phyloP scores from a whole-genome alignment of 352 stramenopile species.

The Globisporangium spiculum region DNA sequence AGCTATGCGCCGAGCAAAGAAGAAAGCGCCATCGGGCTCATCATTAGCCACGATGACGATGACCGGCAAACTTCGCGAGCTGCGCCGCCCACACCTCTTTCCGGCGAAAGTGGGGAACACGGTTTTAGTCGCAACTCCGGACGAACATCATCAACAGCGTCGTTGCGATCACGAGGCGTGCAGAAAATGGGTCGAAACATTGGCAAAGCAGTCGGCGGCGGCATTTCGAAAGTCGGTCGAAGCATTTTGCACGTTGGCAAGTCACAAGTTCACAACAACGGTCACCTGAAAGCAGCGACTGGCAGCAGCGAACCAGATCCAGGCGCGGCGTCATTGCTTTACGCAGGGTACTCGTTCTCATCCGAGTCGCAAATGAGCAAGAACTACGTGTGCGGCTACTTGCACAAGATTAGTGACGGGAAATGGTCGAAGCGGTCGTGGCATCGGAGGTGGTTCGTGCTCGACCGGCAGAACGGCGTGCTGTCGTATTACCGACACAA shows the following conservation, averaged over 20 bases:
- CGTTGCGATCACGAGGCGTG: conserved; percentile 42
- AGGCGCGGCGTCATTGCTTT: conserved; percentile 32
- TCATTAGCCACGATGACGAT: conserved; percentile 12
- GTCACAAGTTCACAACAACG: conserved; percentile 26
- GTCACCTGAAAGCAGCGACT: conserved; percentile 8
- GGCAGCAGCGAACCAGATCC: conserved; percentile 26
- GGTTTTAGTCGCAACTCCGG: conserved; percentile 11
- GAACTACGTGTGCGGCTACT: conserved; percentile 78
- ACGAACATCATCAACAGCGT: conserved; percentile 8
- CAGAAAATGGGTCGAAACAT: conserved; percentile 80
- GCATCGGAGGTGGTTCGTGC: conserved; percentile 84
- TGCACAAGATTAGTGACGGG: conserved; percentile 85
- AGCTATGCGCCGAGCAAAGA: conserved; percentile 25
- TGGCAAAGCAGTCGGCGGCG: conserved; percentile 69
- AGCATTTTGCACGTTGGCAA: conserved; percentile 76
- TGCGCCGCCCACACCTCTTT: conserved; percentile 18
- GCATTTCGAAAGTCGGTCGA: conserved; percentile 77
- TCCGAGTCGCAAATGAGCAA: conserved; percentile 77
- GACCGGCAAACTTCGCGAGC: conserved; percentile 7
- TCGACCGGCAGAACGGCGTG: conserved; percentile 67
- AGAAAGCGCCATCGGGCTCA: conserved; percentile 5
- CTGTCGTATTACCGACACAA: conserved; percentile 85
- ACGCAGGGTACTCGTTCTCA: conserved; percentile 60
- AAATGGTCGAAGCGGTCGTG: conserved; percentile 83
- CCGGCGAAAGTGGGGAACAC: conserved; percentile 10